Evolutionary conservation across 179 eudicot genomes (phyloP), one percentile per base, ranked within the genome.

Genomic region (Sideroxylon spinosum): DNA sequence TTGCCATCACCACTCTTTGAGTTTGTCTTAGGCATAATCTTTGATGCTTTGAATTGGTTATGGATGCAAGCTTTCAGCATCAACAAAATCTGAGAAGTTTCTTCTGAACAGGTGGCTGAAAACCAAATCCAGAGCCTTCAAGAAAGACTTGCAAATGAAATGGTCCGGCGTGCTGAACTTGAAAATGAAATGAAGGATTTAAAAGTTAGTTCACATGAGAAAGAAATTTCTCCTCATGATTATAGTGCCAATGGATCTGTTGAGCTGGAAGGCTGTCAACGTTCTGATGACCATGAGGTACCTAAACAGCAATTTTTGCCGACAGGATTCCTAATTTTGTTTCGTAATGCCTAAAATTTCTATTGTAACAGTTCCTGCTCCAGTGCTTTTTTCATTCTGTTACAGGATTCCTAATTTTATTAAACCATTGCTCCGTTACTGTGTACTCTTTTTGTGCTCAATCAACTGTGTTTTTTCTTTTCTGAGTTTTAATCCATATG

Each of bases 101-200:
- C 26, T 72, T 79, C 65, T 49, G 77, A 32, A 77, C 84, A 91
- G 98, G 87, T 71, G 60, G 83, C 86, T 82, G 90, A 90, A 84
- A 84, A 76, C 8, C 89, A 92, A 86, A 87, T 85, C 48, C 78
- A 83, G 78, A 57, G 69, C 25, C 86, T 91, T 63, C 80, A 76
- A 59, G 87, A 82, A 49, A 84, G 75, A 76, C 85, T 91, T 7
- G 25, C 77, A 46, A 68, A 23, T 73, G 94, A 83, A 77, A 84
- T 52, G 77, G 82, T 76, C 63, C 71, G 79, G 68, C 70, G 81
- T 72, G 52, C 80, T 68, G 86, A 55, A 59, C 78, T 95, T 76
- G 89, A 89, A 78, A 84, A 62, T 66, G 86, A 88, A 81, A 57
- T 93, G 74, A 71, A 66, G 20, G 76, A 87, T 69, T 56, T 87